Evolutionary conservation across 2,329 filamentous ascomycete species (phyloP).

Genomic region (Colletotrichum tofieldiae): DNA sequence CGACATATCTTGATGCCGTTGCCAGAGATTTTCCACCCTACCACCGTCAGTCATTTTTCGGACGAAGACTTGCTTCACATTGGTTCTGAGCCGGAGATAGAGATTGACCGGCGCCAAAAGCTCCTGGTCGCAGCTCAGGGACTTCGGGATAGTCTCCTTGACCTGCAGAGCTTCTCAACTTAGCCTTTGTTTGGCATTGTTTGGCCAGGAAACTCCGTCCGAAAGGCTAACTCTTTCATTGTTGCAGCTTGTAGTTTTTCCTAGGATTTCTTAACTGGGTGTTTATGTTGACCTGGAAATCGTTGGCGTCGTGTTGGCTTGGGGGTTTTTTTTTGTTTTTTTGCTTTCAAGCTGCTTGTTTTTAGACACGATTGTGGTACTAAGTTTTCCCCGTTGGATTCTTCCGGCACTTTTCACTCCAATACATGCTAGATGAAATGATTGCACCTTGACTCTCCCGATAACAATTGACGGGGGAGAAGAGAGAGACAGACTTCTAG

Average conservation of each 20-base stretch:
- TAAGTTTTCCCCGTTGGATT: neutral
- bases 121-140: slow-evolving; percentile 1
- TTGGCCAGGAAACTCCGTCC: too few relatives aligned
- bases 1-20: slow-evolving; percentile 42
- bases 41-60: neutral
- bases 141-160: slow-evolving; percentile 12
- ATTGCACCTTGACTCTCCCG: neutral
- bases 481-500: neutral
- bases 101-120: slow-evolving; percentile 21
- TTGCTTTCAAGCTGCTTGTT: neutral
- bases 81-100: slow-evolving; percentile 26
- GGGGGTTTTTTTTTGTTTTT: neutral
- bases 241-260: too few relatives aligned
- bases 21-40: slow-evolving; percentile 24
- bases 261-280: too few relatives aligned
- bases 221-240: neutral
- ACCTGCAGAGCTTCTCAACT: slow-evolving; percentile 17
- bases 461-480: too few relatives aligned
- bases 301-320: too few relatives aligned
- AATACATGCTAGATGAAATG: neutral
- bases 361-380: neutral
- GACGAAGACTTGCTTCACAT: slow-evolving; percentile 33
- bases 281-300: neutral
- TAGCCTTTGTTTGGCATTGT: neutral
- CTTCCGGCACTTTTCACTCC: neutral